Conservation (phyloP, 2,329 filamentous ascomycete genomes). For the Diplodia intermedia region DNA sequence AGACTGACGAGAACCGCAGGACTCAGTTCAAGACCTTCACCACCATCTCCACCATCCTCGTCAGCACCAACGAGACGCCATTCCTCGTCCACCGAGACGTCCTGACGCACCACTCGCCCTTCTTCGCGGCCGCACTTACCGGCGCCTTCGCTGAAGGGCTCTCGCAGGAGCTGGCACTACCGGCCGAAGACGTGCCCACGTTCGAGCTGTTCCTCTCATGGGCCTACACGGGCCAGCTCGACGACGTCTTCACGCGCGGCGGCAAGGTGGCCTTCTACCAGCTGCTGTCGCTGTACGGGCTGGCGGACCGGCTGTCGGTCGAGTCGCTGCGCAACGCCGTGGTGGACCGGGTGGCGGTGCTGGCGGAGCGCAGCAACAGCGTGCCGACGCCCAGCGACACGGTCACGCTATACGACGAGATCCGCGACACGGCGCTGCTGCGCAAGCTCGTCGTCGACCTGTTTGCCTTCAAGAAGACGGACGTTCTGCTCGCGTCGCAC, state of each 20-base stretch:
- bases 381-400: constrained; percentile 59
- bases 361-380: constrained; percentile 57
- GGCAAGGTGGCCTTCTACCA: constrained; percentile 59
- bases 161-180: constrained; percentile 52
- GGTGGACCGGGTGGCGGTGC: constrained; percentile 51
- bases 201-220: constrained; percentile 61
- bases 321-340: constrained; percentile 55
- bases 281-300: constrained; percentile 55
- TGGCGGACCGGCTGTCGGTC: constrained; percentile 56
- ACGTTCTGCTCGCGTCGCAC: constrained; percentile 55
- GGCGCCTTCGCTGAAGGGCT: constrained; percentile 55
- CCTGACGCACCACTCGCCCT: constrained; percentile 55
- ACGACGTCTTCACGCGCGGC: constrained; percentile 51
- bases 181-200: constrained; percentile 53
- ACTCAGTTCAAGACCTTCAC: constrained; percentile 52
- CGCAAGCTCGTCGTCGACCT: constrained; percentile 55
- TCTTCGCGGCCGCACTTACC: constrained; percentile 59
- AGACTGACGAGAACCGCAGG: constrained; percentile 38
- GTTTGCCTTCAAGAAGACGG: constrained; percentile 61
- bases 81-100: constrained; percentile 59
- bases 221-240: constrained; percentile 56
- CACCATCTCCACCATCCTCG: constrained; percentile 45
- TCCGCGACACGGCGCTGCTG: constrained; percentile 50
- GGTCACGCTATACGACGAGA: constrained; percentile 55
- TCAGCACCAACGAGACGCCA: constrained; percentile 50